These are phyloP conservation scores for Xylaria digitata DNA, from an alignment of 2,329 filamentous ascomycete species.

Conservation along the genomic window DNA sequence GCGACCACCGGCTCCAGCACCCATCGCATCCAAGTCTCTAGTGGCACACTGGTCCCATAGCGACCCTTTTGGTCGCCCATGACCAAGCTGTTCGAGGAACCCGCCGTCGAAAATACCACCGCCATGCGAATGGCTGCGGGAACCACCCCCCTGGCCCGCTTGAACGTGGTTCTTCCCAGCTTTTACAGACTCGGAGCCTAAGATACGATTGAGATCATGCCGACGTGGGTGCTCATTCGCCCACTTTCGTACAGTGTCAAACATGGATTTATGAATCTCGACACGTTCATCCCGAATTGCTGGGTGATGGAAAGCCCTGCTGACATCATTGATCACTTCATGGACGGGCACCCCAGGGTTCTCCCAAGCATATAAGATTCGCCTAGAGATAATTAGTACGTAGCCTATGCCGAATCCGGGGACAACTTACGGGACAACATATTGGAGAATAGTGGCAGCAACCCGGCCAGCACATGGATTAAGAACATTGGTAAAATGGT, in stretches of 20 bases:
- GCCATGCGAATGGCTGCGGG: conserved; percentile 53
- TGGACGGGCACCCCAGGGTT: conserved; percentile 84
- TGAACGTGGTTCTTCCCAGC: conserved; percentile 82
- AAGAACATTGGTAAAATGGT: conserved; percentile 83
- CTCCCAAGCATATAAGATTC: conserved; percentile 92
- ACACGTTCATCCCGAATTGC: conserved; percentile 78
- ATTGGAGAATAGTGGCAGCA: conserved; percentile 82
- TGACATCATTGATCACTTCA: conserved; percentile 83
- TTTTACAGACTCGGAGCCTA: conserved; percentile 85
- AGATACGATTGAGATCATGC: conserved; percentile 75
- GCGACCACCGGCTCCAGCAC: conserved; percentile 52
- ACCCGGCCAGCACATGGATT: conserved; percentile 82
- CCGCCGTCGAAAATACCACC: conserved; percentile 53
- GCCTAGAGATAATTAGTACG: conserved; percentile 56
- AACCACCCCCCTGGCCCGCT: conserved; percentile 50
- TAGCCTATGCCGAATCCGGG: background rate
- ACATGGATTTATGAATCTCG: conserved; percentile 91
- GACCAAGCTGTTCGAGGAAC: conserved; percentile 58
- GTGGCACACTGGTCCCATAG: conserved; percentile 72
- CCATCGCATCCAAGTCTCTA: conserved; percentile 67
- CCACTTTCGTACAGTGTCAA: conserved; percentile 85
- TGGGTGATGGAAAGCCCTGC: conserved; percentile 91
- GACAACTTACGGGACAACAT: conserved; percentile 77
- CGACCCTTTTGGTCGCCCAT: conserved; percentile 68
- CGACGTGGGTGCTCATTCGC: conserved; percentile 75